phyloP scores from a whole-genome alignment of 768 basidiomycete genomes.

The Leucocoprinus leucothites region DNA sequence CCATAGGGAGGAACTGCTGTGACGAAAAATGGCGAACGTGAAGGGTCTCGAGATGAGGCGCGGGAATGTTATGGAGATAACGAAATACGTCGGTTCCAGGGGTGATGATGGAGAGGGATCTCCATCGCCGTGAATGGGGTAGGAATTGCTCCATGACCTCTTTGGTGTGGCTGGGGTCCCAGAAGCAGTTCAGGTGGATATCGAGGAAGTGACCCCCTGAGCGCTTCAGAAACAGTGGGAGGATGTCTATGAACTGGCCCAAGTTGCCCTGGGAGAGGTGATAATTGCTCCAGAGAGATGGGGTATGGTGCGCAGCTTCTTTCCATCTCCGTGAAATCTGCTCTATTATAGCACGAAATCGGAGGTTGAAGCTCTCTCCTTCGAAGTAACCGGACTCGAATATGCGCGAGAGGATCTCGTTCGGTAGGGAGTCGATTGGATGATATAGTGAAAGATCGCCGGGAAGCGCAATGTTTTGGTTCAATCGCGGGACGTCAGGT shows the following conservation, averaged over 20 bases:
- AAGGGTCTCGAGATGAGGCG: conserved; percentile 22
- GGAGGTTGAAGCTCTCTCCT: conserved; percentile 7
- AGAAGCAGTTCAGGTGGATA: conserved; percentile 27
- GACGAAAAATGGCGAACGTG: conserved; percentile 23
- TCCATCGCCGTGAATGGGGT: conserved; percentile 27
- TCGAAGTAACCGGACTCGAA: conserved; percentile 21
- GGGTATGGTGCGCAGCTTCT: conserved; percentile 22
- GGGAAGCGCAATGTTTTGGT: background rate
- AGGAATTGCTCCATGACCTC: conserved; percentile 21
- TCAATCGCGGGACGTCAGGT: too few relatives aligned
- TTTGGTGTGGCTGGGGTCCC: conserved; percentile 19
- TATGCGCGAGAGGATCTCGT: conserved; percentile 27
- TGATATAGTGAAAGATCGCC: background rate
- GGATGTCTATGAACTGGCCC: conserved; percentile 15
- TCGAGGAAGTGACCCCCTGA: conserved; percentile 27
- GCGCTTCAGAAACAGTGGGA: conserved; percentile 23
- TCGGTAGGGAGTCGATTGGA: conserved; percentile 24
- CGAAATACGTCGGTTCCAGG: conserved; percentile 22
- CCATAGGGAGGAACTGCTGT: conserved; percentile 16
- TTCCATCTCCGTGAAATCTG: conserved; percentile 24
- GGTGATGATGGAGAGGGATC: conserved; percentile 21
- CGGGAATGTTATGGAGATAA: conserved; percentile 18
- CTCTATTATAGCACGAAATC: conserved; percentile 8
- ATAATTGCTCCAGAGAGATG: conserved; percentile 30
- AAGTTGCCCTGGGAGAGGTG: conserved; percentile 23